A percentile compares a stretch with the other conserved stretches of the same genome.
These are phyloP conservation scores for Psilocybe subaeruginosa DNA, from an alignment of 768 basidiomycete genomes.

Conservation along the genomic window DNA sequence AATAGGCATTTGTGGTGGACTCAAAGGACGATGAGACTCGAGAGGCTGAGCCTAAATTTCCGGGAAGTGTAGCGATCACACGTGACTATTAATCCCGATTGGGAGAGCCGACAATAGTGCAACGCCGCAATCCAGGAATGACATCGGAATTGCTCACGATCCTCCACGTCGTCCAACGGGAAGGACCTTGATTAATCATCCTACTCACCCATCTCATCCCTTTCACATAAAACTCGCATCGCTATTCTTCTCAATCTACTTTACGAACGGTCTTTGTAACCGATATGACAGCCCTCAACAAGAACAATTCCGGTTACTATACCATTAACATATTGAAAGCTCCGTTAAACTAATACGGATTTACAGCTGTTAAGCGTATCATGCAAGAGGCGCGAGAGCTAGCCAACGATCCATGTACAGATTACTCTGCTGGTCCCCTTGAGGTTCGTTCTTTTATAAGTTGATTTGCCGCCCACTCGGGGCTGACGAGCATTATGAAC, in stretches of 20 bases:
- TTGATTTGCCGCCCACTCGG: constrained; percentile 14
- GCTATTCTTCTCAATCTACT: neutral
- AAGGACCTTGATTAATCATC: neutral
- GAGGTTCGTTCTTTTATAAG: constrained; percentile 46
- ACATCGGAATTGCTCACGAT: constrained; percentile 21
- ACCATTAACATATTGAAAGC: neutral
- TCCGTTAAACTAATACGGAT: neutral
- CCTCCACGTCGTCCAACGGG: constrained; percentile 26
- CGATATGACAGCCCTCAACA: constrained; percentile 60
- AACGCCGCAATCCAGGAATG: constrained; percentile 5
- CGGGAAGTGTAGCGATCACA: neutral
- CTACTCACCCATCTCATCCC: neutral
- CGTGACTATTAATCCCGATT: neutral
- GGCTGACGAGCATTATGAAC: neutral
- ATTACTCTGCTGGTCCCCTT: constrained; percentile 85
- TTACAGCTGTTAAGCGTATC: constrained; percentile 88
- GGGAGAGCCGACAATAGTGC: constrained; percentile 3
- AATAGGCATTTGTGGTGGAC: constrained; percentile 45
- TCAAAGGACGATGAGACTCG: neutral
- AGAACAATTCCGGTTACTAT: constrained; percentile 82
- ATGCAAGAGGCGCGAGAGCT: constrained; percentile 96
- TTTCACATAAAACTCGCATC: neutral
- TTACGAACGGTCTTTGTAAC: neutral
- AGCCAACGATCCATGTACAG: constrained; percentile 79
- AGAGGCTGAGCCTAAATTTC: neutral